Evolutionary conservation across 2,329 filamentous ascomycete genomes (phyloP), one percentile per base, ranked within the genome.

Genomic region (Bipolaris cookei): DNA sequence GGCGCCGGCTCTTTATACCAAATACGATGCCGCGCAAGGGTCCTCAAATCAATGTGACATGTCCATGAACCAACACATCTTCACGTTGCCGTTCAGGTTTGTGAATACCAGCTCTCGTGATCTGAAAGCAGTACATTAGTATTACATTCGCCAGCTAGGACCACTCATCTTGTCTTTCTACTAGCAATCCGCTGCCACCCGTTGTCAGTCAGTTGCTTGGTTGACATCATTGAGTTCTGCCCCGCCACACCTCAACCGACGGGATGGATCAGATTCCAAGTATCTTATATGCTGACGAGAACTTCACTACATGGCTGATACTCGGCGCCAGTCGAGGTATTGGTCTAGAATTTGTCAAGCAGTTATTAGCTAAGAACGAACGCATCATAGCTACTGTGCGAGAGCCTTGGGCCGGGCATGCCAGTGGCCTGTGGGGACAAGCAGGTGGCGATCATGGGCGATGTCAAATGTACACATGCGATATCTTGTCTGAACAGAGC

Each of bases 351-450:
- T 84, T 84, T 58, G 81, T 82, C 35, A 75, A 78, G 35, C 82
- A 84, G 64, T 70, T 83, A 25, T 68, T 84, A 13, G 68, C 68
- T 8, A 75, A 74, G 44, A 80, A 80, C 32, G 76, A 83, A 58
- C 76, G 77, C 47, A 82, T 84, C 64, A 79, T 83, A 54, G 83
- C 82, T 14, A 83, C 82, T 5, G 81, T 83, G 14, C 77, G 83
- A 34, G 78, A 80, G 59, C 66, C 75, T 23, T 74, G 68, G 59
- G 76, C 77, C 18, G 63, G 66, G 21, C 75, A 78, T 70, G 77
- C 76, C 39, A 77, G 76, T 34, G 72, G 63, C 14, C 67, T 79
- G 57, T 80, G 78, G 78, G 60, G 73, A 63, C 62, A 79, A 66
- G 67, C 78, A 62, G 71, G 80, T 53, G 70, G 71, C 43, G 78